Evolutionary conservation across 2,329 filamentous ascomycete genomes (phyloP).

Genomic region (Fusarium sp.): DNA sequence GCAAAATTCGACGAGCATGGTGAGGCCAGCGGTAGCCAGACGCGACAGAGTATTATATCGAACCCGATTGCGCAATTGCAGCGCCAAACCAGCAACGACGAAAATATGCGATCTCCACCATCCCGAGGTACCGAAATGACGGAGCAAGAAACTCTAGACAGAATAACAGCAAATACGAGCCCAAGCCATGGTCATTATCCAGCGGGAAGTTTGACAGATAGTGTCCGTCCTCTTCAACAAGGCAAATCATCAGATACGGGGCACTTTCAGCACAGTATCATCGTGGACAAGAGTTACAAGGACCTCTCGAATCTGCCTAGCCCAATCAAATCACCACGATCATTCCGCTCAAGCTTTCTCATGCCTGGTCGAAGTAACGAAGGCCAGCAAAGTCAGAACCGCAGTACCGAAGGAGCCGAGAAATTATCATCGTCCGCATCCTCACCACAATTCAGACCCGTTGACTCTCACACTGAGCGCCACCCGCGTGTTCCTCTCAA

Average conservation of each 20-base stretch:
- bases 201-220: conserved; percentile 78
- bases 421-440: conserved; percentile 86
- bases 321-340: conserved; percentile 78
- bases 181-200: conserved; percentile 72
- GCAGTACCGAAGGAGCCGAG: conserved; percentile 77
- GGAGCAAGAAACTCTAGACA: conserved; percentile 78
- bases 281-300: conserved; percentile 72
- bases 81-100: conserved; percentile 54
- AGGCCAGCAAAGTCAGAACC: conserved; percentile 62
- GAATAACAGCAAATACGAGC: conserved; percentile 79
- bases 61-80: conserved; percentile 58
- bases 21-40: conserved; percentile 59
- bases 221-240: conserved; percentile 82
- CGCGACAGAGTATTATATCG: conserved; percentile 70
- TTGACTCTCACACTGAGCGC: conserved; percentile 54
- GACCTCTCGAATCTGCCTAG: conserved; percentile 66
- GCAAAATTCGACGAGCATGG: conserved; percentile 57
- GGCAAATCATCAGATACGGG: conserved; percentile 53
- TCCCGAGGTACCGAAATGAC: conserved; percentile 87
- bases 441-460: conserved; percentile 73
- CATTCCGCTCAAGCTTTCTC: conserved; percentile 82
- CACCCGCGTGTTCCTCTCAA: conserved; percentile 42
- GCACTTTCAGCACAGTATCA: conserved; percentile 63
- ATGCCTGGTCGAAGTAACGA: conserved; percentile 69
- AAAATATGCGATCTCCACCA: conserved; percentile 70